These are phyloP conservation scores for Larix kaempferi DNA, from an alignment of 75 land plant genomes.

Conservation along the genomic window DNA sequence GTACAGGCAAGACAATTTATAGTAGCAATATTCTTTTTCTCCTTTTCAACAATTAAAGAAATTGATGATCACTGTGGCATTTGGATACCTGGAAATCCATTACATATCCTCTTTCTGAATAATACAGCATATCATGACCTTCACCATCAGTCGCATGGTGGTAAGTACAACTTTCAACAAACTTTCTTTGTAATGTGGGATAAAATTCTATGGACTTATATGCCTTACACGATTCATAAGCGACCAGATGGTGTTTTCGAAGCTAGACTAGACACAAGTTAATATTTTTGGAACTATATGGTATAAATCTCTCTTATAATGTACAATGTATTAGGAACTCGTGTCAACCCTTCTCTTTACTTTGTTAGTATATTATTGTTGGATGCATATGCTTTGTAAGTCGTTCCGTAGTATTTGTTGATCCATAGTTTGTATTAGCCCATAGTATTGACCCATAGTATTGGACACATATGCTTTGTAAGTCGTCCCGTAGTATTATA, in stretches of 20 bases:
- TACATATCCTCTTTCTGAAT: slow-evolving; percentile 34
- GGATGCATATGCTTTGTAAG: too few species aligned
- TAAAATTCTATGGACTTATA: slow-evolving; percentile 37
- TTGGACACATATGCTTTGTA: too few species aligned
- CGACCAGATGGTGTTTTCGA: slow-evolving; percentile 39
- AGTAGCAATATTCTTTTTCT: slow-evolving; percentile 50
- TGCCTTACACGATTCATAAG: slow-evolving; percentile 30
- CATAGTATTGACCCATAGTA: too few species aligned
- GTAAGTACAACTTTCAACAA: slow-evolving; percentile 50
- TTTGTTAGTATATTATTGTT: too few species aligned
- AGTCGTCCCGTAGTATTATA: too few species aligned
- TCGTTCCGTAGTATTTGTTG: too few species aligned
- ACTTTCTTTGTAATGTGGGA: slow-evolving; percentile 46
- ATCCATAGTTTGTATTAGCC: too few species aligned
- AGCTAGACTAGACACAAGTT: slow-evolving; percentile 20
- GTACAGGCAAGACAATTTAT: slow-evolving; percentile 20
- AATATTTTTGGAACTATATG: too few species aligned
- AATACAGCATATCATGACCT: slow-evolving; percentile 51
- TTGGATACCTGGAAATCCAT: slow-evolving; percentile 43
- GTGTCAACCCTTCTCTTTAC: too few species aligned
- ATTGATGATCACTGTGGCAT: slow-evolving; percentile 50
- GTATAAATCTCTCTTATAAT: too few species aligned
- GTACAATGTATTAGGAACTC: too few species aligned
- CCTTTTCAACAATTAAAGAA: slow-evolving; percentile 38
- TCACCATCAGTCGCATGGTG: slow-evolving; percentile 44